Evolutionary conservation across 2,329 filamentous ascomycete genomes (phyloP), one percentile per base, ranked within the genome.

Genomic region (Penicillium sclerotigenum): DNA sequence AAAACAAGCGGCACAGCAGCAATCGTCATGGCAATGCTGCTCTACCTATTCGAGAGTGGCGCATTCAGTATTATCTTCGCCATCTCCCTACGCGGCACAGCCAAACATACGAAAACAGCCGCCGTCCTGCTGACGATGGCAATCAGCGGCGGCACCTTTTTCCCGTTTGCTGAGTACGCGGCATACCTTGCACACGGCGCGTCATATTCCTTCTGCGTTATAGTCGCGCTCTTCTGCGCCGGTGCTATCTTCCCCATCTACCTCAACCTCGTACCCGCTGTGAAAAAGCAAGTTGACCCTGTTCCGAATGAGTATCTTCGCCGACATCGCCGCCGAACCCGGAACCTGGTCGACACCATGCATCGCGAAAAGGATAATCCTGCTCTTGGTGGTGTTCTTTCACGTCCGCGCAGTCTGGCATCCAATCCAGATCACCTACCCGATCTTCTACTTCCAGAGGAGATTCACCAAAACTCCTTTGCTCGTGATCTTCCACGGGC

Each of bases 1-100:
- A 75, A 77, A 54, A 71, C 77, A 1, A 67, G 70, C 3, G 80
- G 79, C 10, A 62, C 71, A 5, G 67, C 73, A 0, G 80, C 77
- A 5, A 72, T 81, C 3, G 74, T 76, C 2, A 75, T 81, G 66
- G 70, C 79, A 14, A 72, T 83, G 51, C 71, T 86, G 59, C 64
- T 82, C 45, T 84, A 81, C 65, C 80, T 85, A 59, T 84, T 85
- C 61, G 82, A 86, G 70, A 83, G 82, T 10, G 83, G 84, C 4
- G 73, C 82, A 3, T 87, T 86, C 70, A 77, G 80, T 38, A 79
- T 83, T 47, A 81, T 85, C 52, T 87, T 81, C 60, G 82, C 81
- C 13, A 81, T 83, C 58, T 74, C 77, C 3, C 74, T 87, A 10
- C 81, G 83, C 22, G 84, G 84, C 9, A 76, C 84, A 60, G 83